phyloP scores from a whole-genome alignment of 805 yeast species.

The Saccharomycopsis selenospora region DNA sequence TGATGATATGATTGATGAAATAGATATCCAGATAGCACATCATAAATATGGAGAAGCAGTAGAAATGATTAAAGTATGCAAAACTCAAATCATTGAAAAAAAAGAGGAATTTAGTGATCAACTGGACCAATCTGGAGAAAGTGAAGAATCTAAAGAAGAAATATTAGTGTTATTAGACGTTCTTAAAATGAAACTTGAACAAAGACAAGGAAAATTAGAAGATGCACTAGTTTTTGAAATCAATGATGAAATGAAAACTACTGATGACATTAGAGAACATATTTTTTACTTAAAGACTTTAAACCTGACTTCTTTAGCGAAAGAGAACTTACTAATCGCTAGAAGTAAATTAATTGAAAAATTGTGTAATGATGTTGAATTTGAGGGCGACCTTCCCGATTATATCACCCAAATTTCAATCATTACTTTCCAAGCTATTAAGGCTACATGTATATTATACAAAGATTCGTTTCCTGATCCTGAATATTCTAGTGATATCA shows the following conservation, averaged over 20 bases:
- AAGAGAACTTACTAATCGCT: conserved; percentile 15
- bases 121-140: too few relatives aligned
- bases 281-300: conserved; percentile 17
- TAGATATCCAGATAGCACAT: conserved; percentile 61
- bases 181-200: conserved; percentile 34
- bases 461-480: conserved; percentile 40
- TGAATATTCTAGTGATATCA: conserved; percentile 41
- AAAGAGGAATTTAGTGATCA: conserved; percentile 17
- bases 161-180: conserved; percentile 32
- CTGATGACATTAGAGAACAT: conserved; percentile 16
- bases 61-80: conserved; percentile 23
- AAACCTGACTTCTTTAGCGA: conserved; percentile 14
- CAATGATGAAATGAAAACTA: conserved; percentile 17
- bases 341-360: conserved; percentile 14
- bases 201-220: conserved; percentile 20
- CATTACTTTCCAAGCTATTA: conserved; percentile 53
- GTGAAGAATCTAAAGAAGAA: conserved; percentile 6
- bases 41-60: conserved; percentile 43
- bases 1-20: conserved; percentile 60
- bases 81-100: conserved; percentile 21
- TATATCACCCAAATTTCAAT: conserved; percentile 57
- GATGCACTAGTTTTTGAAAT: conserved; percentile 18
- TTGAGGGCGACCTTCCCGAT: conserved; percentile 44
- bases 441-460: conserved; percentile 50
- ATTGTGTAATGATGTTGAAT: conserved; percentile 31